phyloP scores from a whole-genome alignment of 1,284 basidiomycete genomes.

The Trichosporon sp. region DNA sequence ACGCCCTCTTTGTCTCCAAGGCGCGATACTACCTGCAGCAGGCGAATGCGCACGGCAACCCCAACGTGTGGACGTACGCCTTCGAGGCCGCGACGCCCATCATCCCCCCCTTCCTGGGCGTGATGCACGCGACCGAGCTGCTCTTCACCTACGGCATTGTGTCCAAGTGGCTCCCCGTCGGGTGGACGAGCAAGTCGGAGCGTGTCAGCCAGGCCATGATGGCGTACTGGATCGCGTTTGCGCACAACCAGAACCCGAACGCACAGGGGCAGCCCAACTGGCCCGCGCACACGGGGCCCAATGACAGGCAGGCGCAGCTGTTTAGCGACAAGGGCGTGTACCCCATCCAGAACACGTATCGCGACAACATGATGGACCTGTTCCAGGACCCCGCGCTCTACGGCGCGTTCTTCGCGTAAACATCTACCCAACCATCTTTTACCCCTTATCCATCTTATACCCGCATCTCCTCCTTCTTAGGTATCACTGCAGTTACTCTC shows the following conservation, averaged over 20 bases:
- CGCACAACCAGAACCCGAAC: constrained; percentile 49
- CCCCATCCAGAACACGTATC: constrained; percentile 5
- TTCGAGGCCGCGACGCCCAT: constrained; percentile 34
- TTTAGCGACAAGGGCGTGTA: constrained; percentile 8
- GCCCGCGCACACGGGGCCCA: not conserved
- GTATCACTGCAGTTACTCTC: not conserved
- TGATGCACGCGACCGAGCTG: constrained; percentile 41
- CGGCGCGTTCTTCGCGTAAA: not conserved
- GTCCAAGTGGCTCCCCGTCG: not conserved
- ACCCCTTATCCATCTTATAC: not conserved
- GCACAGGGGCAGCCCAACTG: constrained; percentile 22
- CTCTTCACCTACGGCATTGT: constrained; percentile 38
- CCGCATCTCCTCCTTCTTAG: not conserved
- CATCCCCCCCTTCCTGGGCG: constrained; percentile 19
- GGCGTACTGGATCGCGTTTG: constrained; percentile 45
- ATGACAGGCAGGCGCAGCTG: not conserved
- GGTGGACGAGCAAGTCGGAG: not conserved
- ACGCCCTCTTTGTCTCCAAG: constrained; percentile 42
- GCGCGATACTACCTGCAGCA: constrained; percentile 41
- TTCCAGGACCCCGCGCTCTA: not conserved
- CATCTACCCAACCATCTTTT: not conserved
- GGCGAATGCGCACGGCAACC: constrained; percentile 36
- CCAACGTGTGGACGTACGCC: constrained; percentile 47
- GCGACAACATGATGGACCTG: not conserved
- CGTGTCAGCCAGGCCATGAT: not conserved